These are phyloP conservation scores for Coniochaeta sp. DNA, from an alignment of 2,329 filamentous ascomycete genomes.

Conservation along the genomic window DNA sequence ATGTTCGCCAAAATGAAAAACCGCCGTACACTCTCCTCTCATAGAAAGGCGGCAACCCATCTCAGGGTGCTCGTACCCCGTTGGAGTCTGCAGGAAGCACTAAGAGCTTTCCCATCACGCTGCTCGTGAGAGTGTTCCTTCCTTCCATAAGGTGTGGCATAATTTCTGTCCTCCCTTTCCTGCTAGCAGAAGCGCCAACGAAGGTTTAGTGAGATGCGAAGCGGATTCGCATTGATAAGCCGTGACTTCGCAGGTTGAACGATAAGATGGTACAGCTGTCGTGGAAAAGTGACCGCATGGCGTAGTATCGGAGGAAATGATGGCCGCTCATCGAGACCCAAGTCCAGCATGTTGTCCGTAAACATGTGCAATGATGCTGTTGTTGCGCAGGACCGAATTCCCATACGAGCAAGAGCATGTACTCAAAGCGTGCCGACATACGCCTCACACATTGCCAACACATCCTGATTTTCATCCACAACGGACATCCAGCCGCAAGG, in stretches of 20 bases:
- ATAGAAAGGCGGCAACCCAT: neutral
- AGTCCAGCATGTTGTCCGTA: neutral
- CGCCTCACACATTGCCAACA: neutral
- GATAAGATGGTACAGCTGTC: neutral
- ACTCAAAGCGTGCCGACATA: neutral
- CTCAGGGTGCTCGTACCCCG: neutral
- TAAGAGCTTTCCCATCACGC: neutral
- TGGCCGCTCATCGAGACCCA: neutral
- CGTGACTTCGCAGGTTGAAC: no score
- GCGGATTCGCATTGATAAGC: no score
- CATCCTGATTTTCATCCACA: neutral
- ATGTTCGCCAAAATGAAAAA: neutral
- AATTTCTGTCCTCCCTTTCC: neutral
- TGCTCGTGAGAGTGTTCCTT: neutral
- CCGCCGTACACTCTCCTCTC: neutral
- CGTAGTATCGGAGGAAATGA: neutral
- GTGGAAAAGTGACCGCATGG: neutral
- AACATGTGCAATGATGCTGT: neutral
- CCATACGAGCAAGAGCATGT: neutral
- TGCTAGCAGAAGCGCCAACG: neutral
- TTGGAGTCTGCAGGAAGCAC: neutral
- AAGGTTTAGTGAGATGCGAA: no score
- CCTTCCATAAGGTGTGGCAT: neutral
- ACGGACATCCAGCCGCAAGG: neutral
- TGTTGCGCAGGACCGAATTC: neutral